phyloP scores from a whole-genome alignment of 208 protist species.

The Plasmodiophora brassicae region DNA sequence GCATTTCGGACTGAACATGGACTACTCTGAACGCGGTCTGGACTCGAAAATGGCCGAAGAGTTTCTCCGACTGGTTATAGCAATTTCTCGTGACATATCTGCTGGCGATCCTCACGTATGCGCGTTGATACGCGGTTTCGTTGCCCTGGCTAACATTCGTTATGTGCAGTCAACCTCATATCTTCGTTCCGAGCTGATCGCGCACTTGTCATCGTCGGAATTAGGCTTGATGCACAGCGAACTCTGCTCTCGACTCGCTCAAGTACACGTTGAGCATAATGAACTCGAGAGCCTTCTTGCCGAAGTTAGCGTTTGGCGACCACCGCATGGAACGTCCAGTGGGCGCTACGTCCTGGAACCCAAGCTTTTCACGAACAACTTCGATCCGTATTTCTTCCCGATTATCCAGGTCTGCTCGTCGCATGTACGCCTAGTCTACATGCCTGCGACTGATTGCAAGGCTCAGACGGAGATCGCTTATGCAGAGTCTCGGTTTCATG shows the following conservation, averaged over 20 bases:
- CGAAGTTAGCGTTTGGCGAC: not conserved
- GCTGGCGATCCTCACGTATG: too few species aligned
- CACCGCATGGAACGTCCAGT: not conserved
- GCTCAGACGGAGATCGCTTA: not conserved
- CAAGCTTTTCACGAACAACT: not conserved
- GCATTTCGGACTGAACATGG: not conserved
- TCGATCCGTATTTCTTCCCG: slow-evolving; percentile 21
- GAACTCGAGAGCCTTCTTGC: too few species aligned
- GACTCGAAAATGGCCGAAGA: not conserved
- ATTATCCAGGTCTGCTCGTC: not conserved
- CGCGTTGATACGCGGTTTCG: too few species aligned
- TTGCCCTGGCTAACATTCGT: too few species aligned
- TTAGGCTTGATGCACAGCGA: too few species aligned
- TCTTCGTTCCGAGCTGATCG: too few species aligned
- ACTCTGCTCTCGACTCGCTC: too few species aligned
- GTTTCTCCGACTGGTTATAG: not conserved
- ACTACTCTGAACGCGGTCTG: not conserved
- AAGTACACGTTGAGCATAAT: too few species aligned
- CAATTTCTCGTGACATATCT: not conserved
- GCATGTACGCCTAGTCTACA: too few species aligned
- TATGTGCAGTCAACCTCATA: too few species aligned
- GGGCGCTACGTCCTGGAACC: not conserved
- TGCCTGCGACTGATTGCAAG: not conserved
- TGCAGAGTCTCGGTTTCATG: not conserved
- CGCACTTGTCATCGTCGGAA: too few species aligned